Evolutionary conservation across 306 rosid genomes (phyloP).

Genomic region (Vigna reflexopilosa): DNA sequence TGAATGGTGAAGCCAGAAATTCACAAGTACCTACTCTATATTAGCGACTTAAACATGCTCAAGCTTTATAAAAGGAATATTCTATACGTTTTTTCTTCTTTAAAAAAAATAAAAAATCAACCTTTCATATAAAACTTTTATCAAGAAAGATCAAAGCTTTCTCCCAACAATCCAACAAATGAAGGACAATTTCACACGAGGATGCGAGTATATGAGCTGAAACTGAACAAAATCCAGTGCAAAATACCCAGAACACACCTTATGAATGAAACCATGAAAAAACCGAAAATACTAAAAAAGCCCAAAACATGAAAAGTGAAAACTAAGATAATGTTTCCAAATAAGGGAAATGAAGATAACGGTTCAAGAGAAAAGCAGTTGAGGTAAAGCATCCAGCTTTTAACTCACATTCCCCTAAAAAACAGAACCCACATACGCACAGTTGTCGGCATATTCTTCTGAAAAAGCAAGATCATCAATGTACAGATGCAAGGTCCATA

Average conservation of each 20-base stretch:
- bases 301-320: constrained; percentile 4
- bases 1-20: constrained; percentile 2
- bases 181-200: constrained; percentile 16
- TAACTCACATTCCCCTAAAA: not conserved
- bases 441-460: constrained; percentile 12
- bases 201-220: not conserved
- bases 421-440: constrained; percentile 24
- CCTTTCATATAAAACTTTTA: not conserved
- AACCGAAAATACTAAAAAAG: constrained; percentile 3
- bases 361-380: constrained; percentile 1
- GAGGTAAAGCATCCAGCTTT: constrained; percentile 26
- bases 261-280: not conserved
- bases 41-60: constrained; percentile 8
- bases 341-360: constrained; percentile 4
- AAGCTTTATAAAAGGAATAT: not conserved
- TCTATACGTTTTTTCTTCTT: not conserved
- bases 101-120: not conserved
- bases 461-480: constrained; percentile 36
- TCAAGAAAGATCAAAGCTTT: constrained; percentile 17
- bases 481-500: constrained; percentile 13
- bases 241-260: constrained; percentile 18
- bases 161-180: not conserved
- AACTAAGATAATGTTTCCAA: constrained; percentile 3
- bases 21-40: not conserved
- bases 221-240: not conserved